Base-by-base conservation (phyloP, 1,139 yeast genomes). In the Saccharomyces hybrid region DNA sequence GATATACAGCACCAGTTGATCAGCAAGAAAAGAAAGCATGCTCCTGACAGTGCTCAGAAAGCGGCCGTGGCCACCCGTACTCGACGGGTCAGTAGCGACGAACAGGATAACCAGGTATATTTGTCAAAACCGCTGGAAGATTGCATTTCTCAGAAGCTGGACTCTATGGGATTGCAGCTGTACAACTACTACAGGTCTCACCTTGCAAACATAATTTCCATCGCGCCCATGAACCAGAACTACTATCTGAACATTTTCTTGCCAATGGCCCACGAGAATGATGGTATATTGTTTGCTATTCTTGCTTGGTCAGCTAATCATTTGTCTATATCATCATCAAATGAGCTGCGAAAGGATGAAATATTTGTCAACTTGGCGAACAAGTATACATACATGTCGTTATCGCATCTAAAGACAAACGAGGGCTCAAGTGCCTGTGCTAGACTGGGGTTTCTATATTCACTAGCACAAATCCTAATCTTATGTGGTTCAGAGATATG, bases 401-500 rank as follows among this genome's bases (percentile, higher is more conserved):
- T 61, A 41, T 55, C 57, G 26, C 52, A 50, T 25, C 51, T 61
- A 26, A 51, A 60, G 13, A 48, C 54, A 14, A 57, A 53, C 23
- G 32, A 52, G 16, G 50, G 46, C 27, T 32, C 47, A 7, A 41
- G 46, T 8, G 44, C 5, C n/a, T 38, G 19, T 19, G 44, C 23
- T 13, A 38, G 11, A 5, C 25, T 38, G 13, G 55, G 51, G 23
- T 59, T 58, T 23, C 53, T 61, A 28, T 56, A 56, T 55, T 56
- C 62, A 16, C 50, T 88, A 50, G 91, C 95, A 0, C 79, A 85
- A 5, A 74, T 85, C 54, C 71, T 87, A 59, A 80, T 87, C 53
- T 73, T 87, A 50, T 79, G 86, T 62, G 88, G 84, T 16, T 88
- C 86, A 0, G 88, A 85, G 64, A 84, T 86, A 54, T 85, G 90